Evolutionary conservation across 129 eudicot species (phyloP), one percentile per base, ranked within the genome.

Genomic region (Saussurea involucrata): DNA sequence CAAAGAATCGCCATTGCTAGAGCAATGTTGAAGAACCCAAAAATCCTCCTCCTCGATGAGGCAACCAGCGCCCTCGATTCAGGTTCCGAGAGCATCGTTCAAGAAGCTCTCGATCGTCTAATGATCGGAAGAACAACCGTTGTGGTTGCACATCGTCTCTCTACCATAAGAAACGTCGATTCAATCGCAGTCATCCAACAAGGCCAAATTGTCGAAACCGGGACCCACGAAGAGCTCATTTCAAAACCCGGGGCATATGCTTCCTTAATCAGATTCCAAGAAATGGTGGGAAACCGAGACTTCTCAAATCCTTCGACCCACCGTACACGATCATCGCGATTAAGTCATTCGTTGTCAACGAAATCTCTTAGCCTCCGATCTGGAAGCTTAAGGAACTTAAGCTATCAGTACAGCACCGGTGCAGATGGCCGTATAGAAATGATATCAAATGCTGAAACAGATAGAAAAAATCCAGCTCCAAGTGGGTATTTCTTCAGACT

Each of bases 41-140:
- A 89, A 71, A 91, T 94, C 72, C 96, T 94, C 27, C 93, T 94
- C 63, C 96, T 95, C 17, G 98, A 95, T 53, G 98, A 95, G 68
- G 98, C 98, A 49, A 95, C 98, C 2, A 91, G 97, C 36, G 98
- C 98, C 28, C 96, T 95, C 1, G 99, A 95, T 75, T 88, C 99
- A 9, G 86, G 91, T 40, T 92, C 99, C 0, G 99, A 95, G 65
- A 92, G 91, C 90, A 88, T 95, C 24, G 99, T 95, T 36, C 99
- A 95, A 70, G 99, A 95, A 77, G 99, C 99, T 63, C 89, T 95
- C 2, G 97, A 95, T 76, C 93, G 99, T 4, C 83, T 95, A 28
- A 95, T 92, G 99, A 84, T 95, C 1, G 99, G 99, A 58, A 77
- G 99, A 69, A 95, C 99, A 17, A 91, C 99, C 0, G 90, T 95